These are phyloP conservation scores for Teratosphaeriaceae sp. DNA, from an alignment of 2,329 filamentous ascomycete species.

Conservation along the genomic window DNA sequence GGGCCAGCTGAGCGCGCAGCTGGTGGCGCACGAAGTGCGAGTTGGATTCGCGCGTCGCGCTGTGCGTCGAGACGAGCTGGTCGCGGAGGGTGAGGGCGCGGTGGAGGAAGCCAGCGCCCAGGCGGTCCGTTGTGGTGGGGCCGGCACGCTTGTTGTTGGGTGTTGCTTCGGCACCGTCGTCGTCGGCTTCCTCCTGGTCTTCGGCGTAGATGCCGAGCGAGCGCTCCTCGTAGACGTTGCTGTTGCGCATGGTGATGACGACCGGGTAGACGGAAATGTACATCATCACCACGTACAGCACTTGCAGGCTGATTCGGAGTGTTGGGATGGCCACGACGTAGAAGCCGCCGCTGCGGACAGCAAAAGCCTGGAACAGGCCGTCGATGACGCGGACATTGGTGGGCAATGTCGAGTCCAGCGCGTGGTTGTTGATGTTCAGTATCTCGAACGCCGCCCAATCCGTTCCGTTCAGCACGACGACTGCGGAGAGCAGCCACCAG, in stretches of 20 bases:
- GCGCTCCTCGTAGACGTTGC: conserved; percentile 56
- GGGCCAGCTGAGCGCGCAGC: conserved; percentile 39
- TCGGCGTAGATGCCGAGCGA: conserved; percentile 52
- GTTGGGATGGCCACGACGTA: conserved; percentile 41
- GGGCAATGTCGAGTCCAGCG: conserved; percentile 39
- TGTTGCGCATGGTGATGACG: conserved; percentile 54
- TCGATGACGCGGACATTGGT: conserved; percentile 45
- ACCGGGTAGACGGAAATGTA: conserved; percentile 58
- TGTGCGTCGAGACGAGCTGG: conserved; percentile 11
- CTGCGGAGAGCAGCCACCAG: conserved; percentile 49
- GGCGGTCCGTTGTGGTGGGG: too few relatives aligned
- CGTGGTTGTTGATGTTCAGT: conserved; percentile 50
- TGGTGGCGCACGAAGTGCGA: conserved; percentile 36
- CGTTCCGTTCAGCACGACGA: conserved; percentile 47
- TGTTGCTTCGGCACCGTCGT: not conserved
- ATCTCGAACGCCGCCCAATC: conserved; percentile 48
- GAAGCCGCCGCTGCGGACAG: conserved; percentile 44
- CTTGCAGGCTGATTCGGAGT: conserved; percentile 50
- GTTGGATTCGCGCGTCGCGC: conserved; percentile 19
- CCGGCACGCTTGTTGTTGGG: too few relatives aligned
- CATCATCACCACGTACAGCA: conserved; percentile 59
- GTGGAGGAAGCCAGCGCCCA: conserved; percentile 3
- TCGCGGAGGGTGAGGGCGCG: conserved; percentile 9
- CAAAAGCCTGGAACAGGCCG: conserved; percentile 53
- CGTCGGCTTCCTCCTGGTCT: conserved; percentile 15